These are phyloP conservation scores for Seiridium cupressi DNA, from an alignment of 2,329 filamentous ascomycete genomes.

Conservation along the genomic window DNA sequence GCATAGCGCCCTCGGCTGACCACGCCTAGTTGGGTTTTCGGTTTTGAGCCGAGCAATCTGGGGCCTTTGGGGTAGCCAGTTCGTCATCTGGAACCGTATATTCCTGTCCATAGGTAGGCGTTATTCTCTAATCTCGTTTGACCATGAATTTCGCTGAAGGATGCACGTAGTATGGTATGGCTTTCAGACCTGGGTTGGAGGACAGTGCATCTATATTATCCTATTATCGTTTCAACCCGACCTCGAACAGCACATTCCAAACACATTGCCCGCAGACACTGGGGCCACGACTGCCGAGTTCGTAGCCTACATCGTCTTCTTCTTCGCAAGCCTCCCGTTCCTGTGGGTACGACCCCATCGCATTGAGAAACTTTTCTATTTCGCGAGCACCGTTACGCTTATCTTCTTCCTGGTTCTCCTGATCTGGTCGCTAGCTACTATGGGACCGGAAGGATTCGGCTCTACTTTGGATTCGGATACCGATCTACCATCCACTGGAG, in stretches of 20 bases:
- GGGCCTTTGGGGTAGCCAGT: slow-evolving; percentile 18
- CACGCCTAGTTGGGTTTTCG: background rate
- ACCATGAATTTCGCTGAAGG: background rate
- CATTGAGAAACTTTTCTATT: slow-evolving; percentile 10
- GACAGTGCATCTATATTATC: slow-evolving; percentile 19
- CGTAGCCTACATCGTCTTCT: slow-evolving; percentile 13
- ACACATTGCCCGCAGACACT: slow-evolving; percentile 20
- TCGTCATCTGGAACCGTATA: slow-evolving; percentile 17
- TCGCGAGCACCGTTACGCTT: slow-evolving; percentile 10
- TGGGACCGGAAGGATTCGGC: slow-evolving; percentile 13
- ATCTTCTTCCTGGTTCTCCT: slow-evolving; percentile 11
- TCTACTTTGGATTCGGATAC: slow-evolving; percentile 12
- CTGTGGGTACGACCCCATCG: slow-evolving; percentile 11
- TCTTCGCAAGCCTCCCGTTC: slow-evolving; percentile 13
- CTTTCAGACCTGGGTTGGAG: slow-evolving; percentile 28
- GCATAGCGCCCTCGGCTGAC: background rate
- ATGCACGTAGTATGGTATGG: slow-evolving; percentile 9
- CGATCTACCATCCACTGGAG: background rate
- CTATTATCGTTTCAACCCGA: slow-evolving; percentile 9
- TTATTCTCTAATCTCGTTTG: background rate
- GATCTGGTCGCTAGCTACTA: slow-evolving; percentile 15
- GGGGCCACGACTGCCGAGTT: slow-evolving; percentile 15
- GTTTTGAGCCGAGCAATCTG: background rate
- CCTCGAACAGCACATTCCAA: slow-evolving; percentile 23
- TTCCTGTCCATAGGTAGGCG: slow-evolving; percentile 14